These are phyloP conservation scores for Thermochaetoides dissita DNA, from an alignment of 2,329 filamentous ascomycete genomes.

Conservation along the genomic window DNA sequence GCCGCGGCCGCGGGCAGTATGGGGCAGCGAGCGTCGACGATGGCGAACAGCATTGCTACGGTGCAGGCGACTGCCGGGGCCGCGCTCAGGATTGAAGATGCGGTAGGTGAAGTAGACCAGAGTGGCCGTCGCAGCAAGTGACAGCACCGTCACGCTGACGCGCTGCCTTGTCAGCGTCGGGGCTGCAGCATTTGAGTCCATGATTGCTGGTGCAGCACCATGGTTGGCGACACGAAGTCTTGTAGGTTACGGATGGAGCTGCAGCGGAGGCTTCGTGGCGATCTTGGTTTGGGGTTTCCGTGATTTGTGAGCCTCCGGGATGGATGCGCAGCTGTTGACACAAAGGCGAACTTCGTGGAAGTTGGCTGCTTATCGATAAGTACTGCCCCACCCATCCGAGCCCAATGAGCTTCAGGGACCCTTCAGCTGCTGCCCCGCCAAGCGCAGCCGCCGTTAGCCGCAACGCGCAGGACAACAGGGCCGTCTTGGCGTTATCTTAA, in stretches of 20 bases:
- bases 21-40: constrained; percentile 14
- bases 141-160: constrained; percentile 40
- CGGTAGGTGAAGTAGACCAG: constrained; percentile 45
- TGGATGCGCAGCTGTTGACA: no score
- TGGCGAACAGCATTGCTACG: constrained; percentile 55
- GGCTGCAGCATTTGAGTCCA: constrained; percentile 25
- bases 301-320: no score
- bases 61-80: constrained; percentile 32
- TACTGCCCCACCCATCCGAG: no score
- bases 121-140: constrained; percentile 41
- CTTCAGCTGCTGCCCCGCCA: no score
- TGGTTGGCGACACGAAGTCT: constrained; percentile 3
- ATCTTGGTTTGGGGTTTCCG: no score
- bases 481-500: no score
- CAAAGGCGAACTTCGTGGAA: no score
- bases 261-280: no score
- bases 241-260: background rate
- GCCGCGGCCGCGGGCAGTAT: constrained; percentile 7
- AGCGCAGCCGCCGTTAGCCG: no score
- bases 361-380: no score
- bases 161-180: constrained; percentile 42
- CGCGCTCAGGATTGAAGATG: constrained; percentile 15
- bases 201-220: constrained; percentile 12
- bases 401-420: no score
- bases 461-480: no score